Base-by-base conservation (phyloP, 2,329 filamentous ascomycete species). In the Orbilia oligospora region DNA sequence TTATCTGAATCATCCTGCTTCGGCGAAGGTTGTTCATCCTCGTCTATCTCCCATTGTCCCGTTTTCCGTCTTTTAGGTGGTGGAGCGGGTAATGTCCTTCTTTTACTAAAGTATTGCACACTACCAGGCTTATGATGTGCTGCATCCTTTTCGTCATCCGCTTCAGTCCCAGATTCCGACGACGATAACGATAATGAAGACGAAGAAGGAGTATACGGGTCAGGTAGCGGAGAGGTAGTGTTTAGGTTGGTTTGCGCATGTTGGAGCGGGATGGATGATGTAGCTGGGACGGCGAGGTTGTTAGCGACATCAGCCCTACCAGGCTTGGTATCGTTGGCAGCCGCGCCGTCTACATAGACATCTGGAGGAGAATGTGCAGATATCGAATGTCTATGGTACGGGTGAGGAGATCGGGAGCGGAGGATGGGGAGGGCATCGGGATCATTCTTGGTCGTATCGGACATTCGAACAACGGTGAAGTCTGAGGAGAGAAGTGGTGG, bases 101-200 rank as follows among this genome's bases (percentile, higher is more conserved):
- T 51, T 51, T 72, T 78, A 56, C 75, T 78, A 22, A 78, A 78
- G 53, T 78, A 78, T 24, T 71, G 75, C 1, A 67, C 75, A n/a
- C 20, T 24, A 5, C 72, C 65, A 9, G 51, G 49, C 30, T 64
- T 70, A 27, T 71, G 67, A 49, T 69, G 53, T 6, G 66, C 75
- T 48, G 76, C 76, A 38, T 81, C 80, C 71, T 81, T 78, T 53
- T 82, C 81, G 68, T 82, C 81, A 55, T 82, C 81, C 6, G 81
- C 81, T 46, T 82, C 81, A 3, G 81, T 82, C 5, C 81, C 81
- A 3, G 81, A 82, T 58, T 82, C 81, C 78, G 83, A 80, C 77
- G 83, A 84, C 58, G 85, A 84, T 81, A 84, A 84, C 82, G 84
- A 84, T 44, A 61, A 61, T 44, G 82, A 72, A 10, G 36, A 61